Conservation (phyloP, 495 filamentous ascomycete genomes). For the Oleoguttula mirabilis region DNA sequence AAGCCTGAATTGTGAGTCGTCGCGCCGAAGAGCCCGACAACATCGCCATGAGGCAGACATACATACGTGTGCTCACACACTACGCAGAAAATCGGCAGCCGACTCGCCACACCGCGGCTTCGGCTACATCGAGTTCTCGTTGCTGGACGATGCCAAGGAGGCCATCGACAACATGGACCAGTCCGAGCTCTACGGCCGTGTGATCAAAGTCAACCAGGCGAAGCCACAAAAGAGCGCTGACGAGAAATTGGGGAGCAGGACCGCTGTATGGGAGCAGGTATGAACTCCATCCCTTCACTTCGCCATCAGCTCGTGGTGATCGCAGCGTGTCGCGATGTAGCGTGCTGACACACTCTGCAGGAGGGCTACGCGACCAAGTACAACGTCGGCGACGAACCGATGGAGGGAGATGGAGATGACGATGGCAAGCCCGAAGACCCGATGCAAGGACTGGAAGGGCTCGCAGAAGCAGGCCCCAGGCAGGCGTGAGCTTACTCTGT, state of each 20-base stretch:
- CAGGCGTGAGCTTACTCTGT: slow-evolving; percentile 2
- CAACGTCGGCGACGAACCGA: slow-evolving; percentile 74
- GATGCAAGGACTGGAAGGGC: slow-evolving; percentile 87
- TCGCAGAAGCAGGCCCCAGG: slow-evolving; percentile 78
- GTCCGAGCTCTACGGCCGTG: slow-evolving; percentile 83
- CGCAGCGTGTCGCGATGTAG: no score
- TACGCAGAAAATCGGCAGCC: slow-evolving; percentile 37
- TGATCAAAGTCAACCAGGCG: slow-evolving; percentile 81
- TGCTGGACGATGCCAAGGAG: slow-evolving; percentile 74
- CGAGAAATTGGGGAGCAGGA: slow-evolving; percentile 80
- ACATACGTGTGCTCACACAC: background rate
- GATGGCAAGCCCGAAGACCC: slow-evolving; percentile 59
- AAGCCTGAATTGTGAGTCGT: slow-evolving; percentile 54
- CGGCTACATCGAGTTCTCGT: slow-evolving; percentile 91
- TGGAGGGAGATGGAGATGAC: slow-evolving; percentile 49
- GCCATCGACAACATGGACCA: slow-evolving; percentile 99
- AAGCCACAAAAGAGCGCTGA: slow-evolving; percentile 85
- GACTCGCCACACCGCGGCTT: slow-evolving; percentile 86
- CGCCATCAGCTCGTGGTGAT: no score
- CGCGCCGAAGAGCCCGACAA: no score
- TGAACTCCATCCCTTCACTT: slow-evolving; percentile 20
- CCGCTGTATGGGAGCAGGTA: slow-evolving; percentile 98
- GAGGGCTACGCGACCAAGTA: slow-evolving; percentile 88
- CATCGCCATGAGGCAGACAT: background rate
- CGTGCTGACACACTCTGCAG: slow-evolving; percentile 36